These are phyloP conservation scores for Schwanniomyces pseudopolymorphus DNA, from an alignment of 805 yeast genomes.

Conservation along the genomic window DNA sequence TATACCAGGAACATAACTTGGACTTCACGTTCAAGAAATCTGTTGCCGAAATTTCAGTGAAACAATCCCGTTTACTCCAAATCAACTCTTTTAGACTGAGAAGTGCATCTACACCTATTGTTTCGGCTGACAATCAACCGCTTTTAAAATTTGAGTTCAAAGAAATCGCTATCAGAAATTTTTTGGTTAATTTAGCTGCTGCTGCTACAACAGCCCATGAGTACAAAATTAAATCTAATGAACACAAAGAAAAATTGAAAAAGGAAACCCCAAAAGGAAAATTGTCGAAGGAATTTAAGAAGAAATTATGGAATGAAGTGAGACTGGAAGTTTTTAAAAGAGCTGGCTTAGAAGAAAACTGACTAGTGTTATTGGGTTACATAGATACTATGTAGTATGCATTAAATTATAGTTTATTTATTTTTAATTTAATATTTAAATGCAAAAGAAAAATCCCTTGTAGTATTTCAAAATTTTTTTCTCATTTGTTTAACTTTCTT, in stretches of 20 bases:
- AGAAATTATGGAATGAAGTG: constrained; percentile 48
- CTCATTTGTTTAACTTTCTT: constrained; percentile 64
- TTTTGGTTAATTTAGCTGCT: constrained; percentile 51
- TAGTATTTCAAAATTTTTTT: constrained; percentile 38
- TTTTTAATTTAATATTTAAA: constrained; percentile 1
- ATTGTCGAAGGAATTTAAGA: constrained; percentile 41
- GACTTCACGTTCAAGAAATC: constrained; percentile 43
- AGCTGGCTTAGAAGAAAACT: constrained; percentile 39
- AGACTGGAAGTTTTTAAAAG: constrained; percentile 51
- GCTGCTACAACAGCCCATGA: constrained; percentile 56
- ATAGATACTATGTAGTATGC: neutral
- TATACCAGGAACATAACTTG: constrained; percentile 50
- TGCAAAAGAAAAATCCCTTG: neutral
- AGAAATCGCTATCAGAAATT: constrained; percentile 49
- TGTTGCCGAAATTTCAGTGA: constrained; percentile 51
- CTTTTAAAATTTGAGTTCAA: constrained; percentile 37
- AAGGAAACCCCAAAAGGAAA: constrained; percentile 27
- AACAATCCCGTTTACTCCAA: constrained; percentile 44
- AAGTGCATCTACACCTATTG: constrained; percentile 24
- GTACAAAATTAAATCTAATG: constrained; percentile 40
- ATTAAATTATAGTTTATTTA: neutral
- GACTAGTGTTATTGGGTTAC: neutral
- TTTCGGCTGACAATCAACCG: constrained; percentile 27
- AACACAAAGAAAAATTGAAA: constrained; percentile 27
- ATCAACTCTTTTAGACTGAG: constrained; percentile 25